phyloP scores from a whole-genome alignment of 768 basidiomycete species.

The Tremella fuciformis region DNA sequence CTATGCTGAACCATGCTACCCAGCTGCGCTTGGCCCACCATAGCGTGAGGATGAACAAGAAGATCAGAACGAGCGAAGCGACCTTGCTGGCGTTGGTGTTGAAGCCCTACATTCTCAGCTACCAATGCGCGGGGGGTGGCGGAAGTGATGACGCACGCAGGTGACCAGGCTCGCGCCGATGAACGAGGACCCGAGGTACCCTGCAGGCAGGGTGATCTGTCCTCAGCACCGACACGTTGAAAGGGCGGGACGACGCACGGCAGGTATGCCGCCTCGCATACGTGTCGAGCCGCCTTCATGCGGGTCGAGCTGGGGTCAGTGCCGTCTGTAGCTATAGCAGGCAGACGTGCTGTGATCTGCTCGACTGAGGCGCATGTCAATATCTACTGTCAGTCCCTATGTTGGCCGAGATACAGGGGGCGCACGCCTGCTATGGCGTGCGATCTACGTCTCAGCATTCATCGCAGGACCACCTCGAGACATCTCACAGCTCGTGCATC shows the following conservation, averaged over 20 bases:
- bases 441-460: slow-evolving; percentile 24
- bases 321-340: background rate
- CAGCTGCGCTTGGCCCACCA: slow-evolving; percentile 50
- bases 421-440: slow-evolving; percentile 51
- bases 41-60: slow-evolving; percentile 48
- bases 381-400: slow-evolving; percentile 17
- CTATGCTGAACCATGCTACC: slow-evolving; percentile 47
- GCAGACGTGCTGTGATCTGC: slow-evolving; percentile 27
- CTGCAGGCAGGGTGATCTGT: slow-evolving; percentile 49
- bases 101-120: slow-evolving; percentile 35
- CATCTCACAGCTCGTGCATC: slow-evolving; percentile 50
- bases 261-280: slow-evolving; percentile 52
- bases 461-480: too few species aligned
- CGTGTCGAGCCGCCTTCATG: slow-evolving; percentile 51
- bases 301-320: slow-evolving; percentile 42
- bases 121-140: background rate
- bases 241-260: slow-evolving; percentile 24
- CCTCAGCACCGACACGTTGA: background rate
- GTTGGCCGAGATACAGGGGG: background rate
- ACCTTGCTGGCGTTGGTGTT: slow-evolving; percentile 52
- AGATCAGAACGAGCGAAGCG: slow-evolving; percentile 43
- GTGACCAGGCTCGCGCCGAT: slow-evolving; percentile 48
- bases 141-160: slow-evolving; percentile 31
- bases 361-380: slow-evolving; percentile 38
- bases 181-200: slow-evolving; percentile 50